A percentile compares a stretch with the other conserved stretches of the same genome.
phyloP scores from a whole-genome alignment of 768 basidiomycete genomes.

The Macrocybe gigantea region DNA sequence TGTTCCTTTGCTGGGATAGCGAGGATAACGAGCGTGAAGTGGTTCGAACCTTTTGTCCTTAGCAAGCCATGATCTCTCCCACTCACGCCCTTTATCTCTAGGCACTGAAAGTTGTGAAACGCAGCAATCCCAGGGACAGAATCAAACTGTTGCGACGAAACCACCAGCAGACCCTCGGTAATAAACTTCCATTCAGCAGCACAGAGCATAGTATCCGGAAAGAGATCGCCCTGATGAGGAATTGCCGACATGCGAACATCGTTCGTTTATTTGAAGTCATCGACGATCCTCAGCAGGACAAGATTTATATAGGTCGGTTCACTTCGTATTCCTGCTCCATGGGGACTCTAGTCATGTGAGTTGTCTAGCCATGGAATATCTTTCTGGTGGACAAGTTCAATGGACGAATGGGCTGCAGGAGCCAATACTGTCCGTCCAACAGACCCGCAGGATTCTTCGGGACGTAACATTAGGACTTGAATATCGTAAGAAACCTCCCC shows the following conservation, averaged over 20 bases:
- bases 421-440: conserved; percentile 78
- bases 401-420: conserved; percentile 65
- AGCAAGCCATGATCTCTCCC: no score
- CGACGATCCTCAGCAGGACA: conserved; percentile 81
- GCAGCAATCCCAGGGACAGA: conserved; percentile 62
- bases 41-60: conserved; percentile 20
- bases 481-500: conserved; percentile 61
- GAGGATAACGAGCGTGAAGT: conserved; percentile 39
- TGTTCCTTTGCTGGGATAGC: conserved; percentile 57
- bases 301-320: conserved; percentile 88
- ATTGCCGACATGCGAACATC: conserved; percentile 84
- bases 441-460: conserved; percentile 82
- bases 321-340: background rate
- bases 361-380: conserved; percentile 86
- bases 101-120: conserved; percentile 77
- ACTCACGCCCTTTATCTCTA: conserved; percentile 14
- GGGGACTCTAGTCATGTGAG: conserved; percentile 3
- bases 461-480: conserved; percentile 94
- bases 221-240: conserved; percentile 99
- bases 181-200: conserved; percentile 48
- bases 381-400: conserved; percentile 90
- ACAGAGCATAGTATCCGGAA: conserved; percentile 81
- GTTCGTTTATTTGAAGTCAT: conserved; percentile 91
- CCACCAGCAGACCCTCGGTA: conserved; percentile 43
- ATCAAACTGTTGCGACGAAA: conserved; percentile 24